A percentile compares a stretch with the other conserved stretches of the same genome.
Evolutionary conservation across 768 basidiomycete species (phyloP).

Genomic region (Lentinula guzmanii): DNA sequence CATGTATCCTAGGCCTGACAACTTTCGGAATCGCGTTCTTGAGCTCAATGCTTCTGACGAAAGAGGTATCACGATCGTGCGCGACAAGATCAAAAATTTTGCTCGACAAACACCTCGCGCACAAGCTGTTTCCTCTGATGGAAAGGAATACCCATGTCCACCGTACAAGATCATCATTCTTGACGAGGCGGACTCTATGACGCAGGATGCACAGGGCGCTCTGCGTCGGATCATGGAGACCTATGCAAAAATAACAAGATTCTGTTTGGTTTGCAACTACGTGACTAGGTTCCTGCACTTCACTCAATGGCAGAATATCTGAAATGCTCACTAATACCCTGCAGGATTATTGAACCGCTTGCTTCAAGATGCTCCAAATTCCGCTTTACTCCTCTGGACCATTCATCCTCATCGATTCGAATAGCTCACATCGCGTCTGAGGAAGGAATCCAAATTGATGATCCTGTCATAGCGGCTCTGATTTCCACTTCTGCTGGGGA

Average conservation of each 20-base stretch:
- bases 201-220: conserved; percentile 97
- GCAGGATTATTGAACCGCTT: conserved; percentile 95
- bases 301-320: background rate
- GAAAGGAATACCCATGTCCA: conserved; percentile 87
- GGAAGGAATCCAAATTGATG: conserved; percentile 58
- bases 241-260: conserved; percentile 94
- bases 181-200: conserved; percentile 99
- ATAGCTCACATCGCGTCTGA: conserved; percentile 74
- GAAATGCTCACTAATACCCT: background rate
- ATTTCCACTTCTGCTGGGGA: conserved; percentile 85
- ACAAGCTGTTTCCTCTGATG: conserved; percentile 65
- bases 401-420: conserved; percentile 65
- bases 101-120: conserved; percentile 88
- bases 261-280: conserved; percentile 98
- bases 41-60: conserved; percentile 99
- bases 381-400: conserved; percentile 90
- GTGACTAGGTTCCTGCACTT: conserved; percentile 73
- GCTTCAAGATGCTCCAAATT: conserved; percentile 99
- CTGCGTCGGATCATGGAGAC: conserved; percentile 99
- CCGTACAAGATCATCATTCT: conserved; percentile 99
- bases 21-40: conserved; percentile 87
- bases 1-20: conserved; percentile 65
- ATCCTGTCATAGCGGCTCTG: conserved; percentile 62
- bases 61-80: conserved; percentile 92
- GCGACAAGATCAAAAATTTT: conserved; percentile 98